Evolutionary conservation across 148 eudicot genomes (phyloP), one percentile per base, ranked within the genome.

Genomic region (Rhododendron henanense): DNA sequence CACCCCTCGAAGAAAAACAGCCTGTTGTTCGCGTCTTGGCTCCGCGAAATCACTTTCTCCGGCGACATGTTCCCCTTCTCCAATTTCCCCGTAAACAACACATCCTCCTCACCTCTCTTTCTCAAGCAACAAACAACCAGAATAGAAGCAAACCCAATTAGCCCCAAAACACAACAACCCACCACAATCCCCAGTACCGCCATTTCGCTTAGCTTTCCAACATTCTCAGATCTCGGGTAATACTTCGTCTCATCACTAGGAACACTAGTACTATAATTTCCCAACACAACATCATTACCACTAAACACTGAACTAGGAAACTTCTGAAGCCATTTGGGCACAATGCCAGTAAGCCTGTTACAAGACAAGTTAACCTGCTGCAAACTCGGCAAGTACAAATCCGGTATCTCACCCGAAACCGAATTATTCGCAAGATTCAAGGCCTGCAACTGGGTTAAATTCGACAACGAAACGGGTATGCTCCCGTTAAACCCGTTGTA

Each of bases 1-100:
- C 96, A 94, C 8, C 98, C 96, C 91, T 94, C 99, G 41, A 97
- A 97, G 91, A 95, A 97, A 78, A 92, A 91, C 71, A 95, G 87
- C 84, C 91, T 90, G 73, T 97, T 95, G 81, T 85, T 93, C 5
- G 92, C 93, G 73, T 91, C 97, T 83, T 91, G 90, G 84, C 88
- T 90, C 53, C 96, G 90, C 0, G 97, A 93, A 19, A 92, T 87
- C 25, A 88, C 93, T 61, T 93, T 94, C 85, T 92, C 96, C 0
- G 94, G 94, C 0, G 96, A 93, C 94, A 93, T 90, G 31, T 82
- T 85, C n/a, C 92, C 92, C 82, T 94, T 96, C 25, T 92, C 94
- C 80, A 92, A 87, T 25, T 92, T 95, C 53, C 93, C 94, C 0
- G 88, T 85, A 88, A 92, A 93, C 37, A 88, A 1, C 6, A 71